Conservation (phyloP, 768 basidiomycete genomes). For the Hericium coralloides region DNA sequence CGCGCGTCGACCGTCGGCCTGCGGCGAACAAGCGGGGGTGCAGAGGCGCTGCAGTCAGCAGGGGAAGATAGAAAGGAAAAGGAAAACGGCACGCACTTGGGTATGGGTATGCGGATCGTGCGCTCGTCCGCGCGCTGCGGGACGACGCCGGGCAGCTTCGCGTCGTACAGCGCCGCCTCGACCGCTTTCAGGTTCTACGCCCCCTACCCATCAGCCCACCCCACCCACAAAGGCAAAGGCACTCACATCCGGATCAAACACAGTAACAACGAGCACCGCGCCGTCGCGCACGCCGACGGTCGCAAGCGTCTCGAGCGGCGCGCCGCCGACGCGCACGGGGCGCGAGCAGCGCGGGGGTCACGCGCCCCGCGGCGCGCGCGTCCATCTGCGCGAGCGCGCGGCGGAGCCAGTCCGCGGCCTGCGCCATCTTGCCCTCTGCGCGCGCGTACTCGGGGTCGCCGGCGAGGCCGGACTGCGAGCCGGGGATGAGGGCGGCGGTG, state of each 20-base stretch:
- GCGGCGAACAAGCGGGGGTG: background rate
- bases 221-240: background rate
- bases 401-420: constrained; percentile 62
- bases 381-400: constrained; percentile 70
- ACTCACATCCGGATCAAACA: constrained; percentile 73
- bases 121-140: constrained; percentile 64
- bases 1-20: constrained; percentile 77
- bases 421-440: constrained; percentile 53
- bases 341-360: constrained; percentile 63
- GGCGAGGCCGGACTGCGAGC: constrained; percentile 46
- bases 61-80: background rate
- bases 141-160: constrained; percentile 60
- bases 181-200: constrained; percentile 67
- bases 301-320: constrained; percentile 56
- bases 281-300: constrained; percentile 80
- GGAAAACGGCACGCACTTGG: constrained; percentile 42
- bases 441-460: constrained; percentile 54
- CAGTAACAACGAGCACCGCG: constrained; percentile 58
- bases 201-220: background rate
- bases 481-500: constrained; percentile 55
- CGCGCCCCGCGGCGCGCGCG: constrained; percentile 64
- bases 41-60: too few relatives aligned
- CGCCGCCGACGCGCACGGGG: constrained; percentile 55
- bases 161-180: constrained; percentile 68
- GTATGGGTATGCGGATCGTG: constrained; percentile 73